These are phyloP conservation scores for Tetrapisispora arboricola DNA, from an alignment of 805 yeast genomes.

Conservation along the genomic window DNA sequence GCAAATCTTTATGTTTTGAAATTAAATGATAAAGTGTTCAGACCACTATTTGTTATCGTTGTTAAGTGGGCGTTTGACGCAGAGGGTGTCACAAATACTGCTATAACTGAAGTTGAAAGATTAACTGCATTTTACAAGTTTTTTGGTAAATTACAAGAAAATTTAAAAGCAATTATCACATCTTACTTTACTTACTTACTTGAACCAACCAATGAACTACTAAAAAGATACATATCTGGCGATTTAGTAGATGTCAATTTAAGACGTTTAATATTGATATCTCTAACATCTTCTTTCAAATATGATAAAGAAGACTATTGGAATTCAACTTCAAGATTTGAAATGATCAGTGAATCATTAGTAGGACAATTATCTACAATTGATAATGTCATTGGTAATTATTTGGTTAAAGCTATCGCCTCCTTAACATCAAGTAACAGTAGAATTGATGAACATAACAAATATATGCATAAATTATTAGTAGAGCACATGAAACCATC, in stretches of 20 bases:
- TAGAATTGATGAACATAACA: slow-evolving; percentile 64
- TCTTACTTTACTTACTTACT: slow-evolving; percentile 76
- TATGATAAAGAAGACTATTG: slow-evolving; percentile 92
- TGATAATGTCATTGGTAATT: slow-evolving; percentile 68
- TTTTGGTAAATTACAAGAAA: slow-evolving; percentile 74
- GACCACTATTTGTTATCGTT: slow-evolving; percentile 80
- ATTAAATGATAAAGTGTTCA: slow-evolving; percentile 84
- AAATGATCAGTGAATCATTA: slow-evolving; percentile 51
- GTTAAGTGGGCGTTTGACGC: slow-evolving; percentile 91
- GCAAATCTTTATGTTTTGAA: slow-evolving; percentile 76
- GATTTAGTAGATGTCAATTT: slow-evolving; percentile 41
- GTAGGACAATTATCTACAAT: slow-evolving; percentile 55
- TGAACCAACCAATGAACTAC: slow-evolving; percentile 54
- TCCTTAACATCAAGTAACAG: slow-evolving; percentile 63
- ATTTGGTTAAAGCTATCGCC: slow-evolving; percentile 69
- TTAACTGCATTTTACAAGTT: slow-evolving; percentile 72
- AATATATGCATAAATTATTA: slow-evolving; percentile 53
- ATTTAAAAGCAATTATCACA: slow-evolving; percentile 77
- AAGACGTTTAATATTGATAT: slow-evolving; percentile 62
- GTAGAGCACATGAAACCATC: slow-evolving; percentile 59
- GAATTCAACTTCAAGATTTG: slow-evolving; percentile 82
- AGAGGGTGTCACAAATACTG: slow-evolving; percentile 45
- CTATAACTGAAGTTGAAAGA: slow-evolving; percentile 45
- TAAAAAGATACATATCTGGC: slow-evolving; percentile 39
- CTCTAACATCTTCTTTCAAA: slow-evolving; percentile 72